phyloP scores from a whole-genome alignment of 495 filamentous ascomycete species.

The Chaetomium cochliodes region DNA sequence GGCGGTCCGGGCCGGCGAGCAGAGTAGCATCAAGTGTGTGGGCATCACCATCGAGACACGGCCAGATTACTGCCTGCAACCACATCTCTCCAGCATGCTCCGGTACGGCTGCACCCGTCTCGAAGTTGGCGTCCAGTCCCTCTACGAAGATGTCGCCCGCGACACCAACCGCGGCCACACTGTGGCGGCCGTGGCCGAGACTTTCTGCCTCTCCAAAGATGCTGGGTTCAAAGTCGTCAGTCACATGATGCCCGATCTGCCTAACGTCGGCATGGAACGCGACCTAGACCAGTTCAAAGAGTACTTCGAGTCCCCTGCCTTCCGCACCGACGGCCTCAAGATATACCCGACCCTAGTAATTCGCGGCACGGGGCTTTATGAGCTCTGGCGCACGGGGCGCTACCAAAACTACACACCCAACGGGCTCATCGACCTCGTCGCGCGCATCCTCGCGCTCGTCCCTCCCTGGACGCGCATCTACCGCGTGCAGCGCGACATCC shows the following conservation, averaged over 20 bases:
- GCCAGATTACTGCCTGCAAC: constrained; percentile 92
- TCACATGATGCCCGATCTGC: constrained; percentile 99
- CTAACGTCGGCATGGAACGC: constrained; percentile 97
- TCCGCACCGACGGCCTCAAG: constrained; percentile 96
- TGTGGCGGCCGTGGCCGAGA: constrained; percentile 89
- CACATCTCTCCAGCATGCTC: constrained; percentile 89
- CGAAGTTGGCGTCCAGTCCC: constrained; percentile 91
- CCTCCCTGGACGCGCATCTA: constrained; percentile 99
- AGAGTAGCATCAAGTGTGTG: constrained; percentile 94
- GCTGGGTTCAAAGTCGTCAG: constrained; percentile 98
- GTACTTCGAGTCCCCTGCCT: constrained; percentile 95
- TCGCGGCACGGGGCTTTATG: constrained; percentile 93
- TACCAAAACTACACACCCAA: constrained; percentile 99
- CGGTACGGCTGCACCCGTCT: constrained; percentile 93
- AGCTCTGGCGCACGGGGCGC: constrained; percentile 92
- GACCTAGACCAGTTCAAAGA: constrained; percentile 95
- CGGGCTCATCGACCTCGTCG: constrained; percentile 89
- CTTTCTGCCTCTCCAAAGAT: constrained; percentile 92
- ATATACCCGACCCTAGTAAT: constrained; percentile 98
- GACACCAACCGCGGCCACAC: constrained; percentile 98
- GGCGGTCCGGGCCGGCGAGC: constrained; percentile 84
- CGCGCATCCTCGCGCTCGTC: constrained; percentile 87
- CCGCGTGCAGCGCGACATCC: constrained; percentile 96
- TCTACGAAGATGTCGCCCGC: constrained; percentile 97
- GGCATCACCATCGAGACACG: constrained; percentile 98